Evolutionary conservation across 371 early-diverging fungal species (phyloP).

Genomic region (Circinella minor): DNA sequence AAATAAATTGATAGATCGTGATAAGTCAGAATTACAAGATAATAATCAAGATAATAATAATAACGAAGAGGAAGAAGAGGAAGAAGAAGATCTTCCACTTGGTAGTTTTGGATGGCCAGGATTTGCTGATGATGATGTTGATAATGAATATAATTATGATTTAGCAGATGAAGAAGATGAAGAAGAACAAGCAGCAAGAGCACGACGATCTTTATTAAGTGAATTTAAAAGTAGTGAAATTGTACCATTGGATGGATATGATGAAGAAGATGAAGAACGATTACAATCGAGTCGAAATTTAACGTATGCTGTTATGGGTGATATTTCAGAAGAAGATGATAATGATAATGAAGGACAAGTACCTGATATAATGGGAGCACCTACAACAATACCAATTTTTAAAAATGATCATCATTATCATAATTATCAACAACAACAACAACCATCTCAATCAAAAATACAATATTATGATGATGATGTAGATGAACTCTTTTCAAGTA

Average conservation of each 20-base stretch:
- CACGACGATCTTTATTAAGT: conserved; percentile 10
- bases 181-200: background rate
- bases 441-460: background rate
- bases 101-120: background rate
- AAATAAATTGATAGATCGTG: background rate
- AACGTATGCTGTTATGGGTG: background rate
- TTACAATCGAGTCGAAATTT: background rate
- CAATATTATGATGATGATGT: conserved; percentile 2
- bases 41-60: background rate
- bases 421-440: background rate
- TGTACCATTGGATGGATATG: background rate
- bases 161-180: background rate
- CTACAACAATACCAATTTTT: background rate
- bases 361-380: background rate
- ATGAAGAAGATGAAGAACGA: conserved; percentile 8
- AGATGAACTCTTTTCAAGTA: conserved; percentile 4
- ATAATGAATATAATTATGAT: background rate
- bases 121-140: conserved; percentile 3
- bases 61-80: too few species aligned
- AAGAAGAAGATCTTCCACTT: background rate
- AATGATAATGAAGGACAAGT: too few species aligned
- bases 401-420: background rate
- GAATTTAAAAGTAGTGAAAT: conserved; percentile 12
- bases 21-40: background rate
- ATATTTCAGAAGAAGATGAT: background rate